Conservation (phyloP, 2,329 filamentous ascomycete genomes). For the Xylaria sp. region DNA sequence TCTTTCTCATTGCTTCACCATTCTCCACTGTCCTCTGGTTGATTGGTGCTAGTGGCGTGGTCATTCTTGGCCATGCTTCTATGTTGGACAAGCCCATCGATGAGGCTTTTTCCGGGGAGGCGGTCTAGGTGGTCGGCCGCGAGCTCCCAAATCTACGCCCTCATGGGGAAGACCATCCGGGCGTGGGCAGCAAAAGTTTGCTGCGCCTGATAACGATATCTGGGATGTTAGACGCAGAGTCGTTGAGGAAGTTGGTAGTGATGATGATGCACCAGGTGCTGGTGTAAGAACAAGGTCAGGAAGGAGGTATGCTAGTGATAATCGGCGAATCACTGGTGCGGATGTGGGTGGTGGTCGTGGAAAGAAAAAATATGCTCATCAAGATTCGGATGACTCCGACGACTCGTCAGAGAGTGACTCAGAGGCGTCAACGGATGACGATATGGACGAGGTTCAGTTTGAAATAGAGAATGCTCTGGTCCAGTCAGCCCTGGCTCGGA, state of each 20-base stretch:
- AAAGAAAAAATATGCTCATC: constrained; percentile 36
- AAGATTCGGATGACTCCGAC: constrained; percentile 42
- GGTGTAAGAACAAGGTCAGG: constrained; percentile 41
- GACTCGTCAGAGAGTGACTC: constrained; percentile 47
- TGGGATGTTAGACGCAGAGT: constrained; percentile 41
- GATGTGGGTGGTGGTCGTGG: constrained; percentile 46
- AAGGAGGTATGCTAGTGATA: constrained; percentile 53
- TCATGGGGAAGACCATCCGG: constrained; percentile 99
- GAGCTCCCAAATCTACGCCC: constrained; percentile 92
- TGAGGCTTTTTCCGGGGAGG: constrained; percentile 99
- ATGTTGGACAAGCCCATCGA: constrained; percentile 99
- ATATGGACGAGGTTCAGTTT: constrained; percentile 50
- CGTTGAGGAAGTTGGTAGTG: constrained; percentile 64
- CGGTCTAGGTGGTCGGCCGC: constrained; percentile 99
- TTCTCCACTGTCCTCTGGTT: constrained; percentile 87
- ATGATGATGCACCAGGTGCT: constrained; percentile 54
- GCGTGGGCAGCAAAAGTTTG: constrained; percentile 65
- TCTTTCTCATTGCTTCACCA: constrained; percentile 79
- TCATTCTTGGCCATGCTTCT: constrained; percentile 88
- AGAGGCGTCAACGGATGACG: constrained; percentile 44
- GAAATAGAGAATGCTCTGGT: constrained; percentile 68
- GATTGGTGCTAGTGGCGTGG: constrained; percentile 89
- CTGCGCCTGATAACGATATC: constrained; percentile 46
- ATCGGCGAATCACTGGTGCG: constrained; percentile 55
- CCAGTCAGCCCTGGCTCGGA: constrained; percentile 72